A percentile compares a stretch with the other conserved stretches of the same genome.
Conservation (phyloP, 2,329 filamentous ascomycete species). For the Colletotrichum musicola region DNA sequence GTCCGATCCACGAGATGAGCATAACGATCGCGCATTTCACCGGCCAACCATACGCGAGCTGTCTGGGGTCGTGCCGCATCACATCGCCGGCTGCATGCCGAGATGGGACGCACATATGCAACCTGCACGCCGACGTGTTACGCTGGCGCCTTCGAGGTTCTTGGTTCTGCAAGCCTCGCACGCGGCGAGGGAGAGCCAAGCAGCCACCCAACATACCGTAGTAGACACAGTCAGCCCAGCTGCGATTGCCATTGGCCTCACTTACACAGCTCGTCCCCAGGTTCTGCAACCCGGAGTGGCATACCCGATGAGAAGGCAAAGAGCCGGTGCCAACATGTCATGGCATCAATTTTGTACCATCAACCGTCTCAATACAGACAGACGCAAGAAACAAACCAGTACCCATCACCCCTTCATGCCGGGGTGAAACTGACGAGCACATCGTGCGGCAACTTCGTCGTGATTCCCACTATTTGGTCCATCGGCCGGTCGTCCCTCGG, state of each 20-base stretch:
- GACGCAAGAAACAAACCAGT: not conserved
- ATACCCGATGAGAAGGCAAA: slow-evolving; percentile 2
- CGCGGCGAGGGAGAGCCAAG: not conserved
- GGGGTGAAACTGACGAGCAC: slow-evolving; percentile 45
- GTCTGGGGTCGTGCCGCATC: slow-evolving; percentile 28
- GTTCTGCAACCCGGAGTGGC: not conserved
- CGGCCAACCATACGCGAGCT: slow-evolving; percentile 9
- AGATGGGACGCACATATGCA: slow-evolving; percentile 24
- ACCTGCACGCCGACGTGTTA: slow-evolving; percentile 15
- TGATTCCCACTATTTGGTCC: slow-evolving; percentile 43
- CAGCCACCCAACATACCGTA: too few species aligned
- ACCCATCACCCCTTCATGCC: slow-evolving; percentile 16
- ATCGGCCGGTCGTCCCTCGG: slow-evolving; percentile 45
- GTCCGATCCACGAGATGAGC: slow-evolving; percentile 12
- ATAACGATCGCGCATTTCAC: slow-evolving; percentile 30
- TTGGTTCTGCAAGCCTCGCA: slow-evolving; percentile 1
- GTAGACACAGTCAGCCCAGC: not conserved
- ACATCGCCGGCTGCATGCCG: slow-evolving; percentile 27
- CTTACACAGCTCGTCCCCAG: not conserved
- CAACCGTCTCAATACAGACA: not conserved
- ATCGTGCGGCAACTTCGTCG: slow-evolving; percentile 43
- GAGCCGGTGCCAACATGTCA: slow-evolving; percentile 7
- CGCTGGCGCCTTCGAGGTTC: slow-evolving; percentile 13
- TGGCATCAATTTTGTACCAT: not conserved
- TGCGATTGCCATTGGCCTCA: not conserved